Percentiles rank a stretch among this genome's conserved stretches.
These are phyloP conservation scores for Xylariaceae sp. DNA, from an alignment of 2,329 filamentous ascomycete genomes.

Conservation along the genomic window DNA sequence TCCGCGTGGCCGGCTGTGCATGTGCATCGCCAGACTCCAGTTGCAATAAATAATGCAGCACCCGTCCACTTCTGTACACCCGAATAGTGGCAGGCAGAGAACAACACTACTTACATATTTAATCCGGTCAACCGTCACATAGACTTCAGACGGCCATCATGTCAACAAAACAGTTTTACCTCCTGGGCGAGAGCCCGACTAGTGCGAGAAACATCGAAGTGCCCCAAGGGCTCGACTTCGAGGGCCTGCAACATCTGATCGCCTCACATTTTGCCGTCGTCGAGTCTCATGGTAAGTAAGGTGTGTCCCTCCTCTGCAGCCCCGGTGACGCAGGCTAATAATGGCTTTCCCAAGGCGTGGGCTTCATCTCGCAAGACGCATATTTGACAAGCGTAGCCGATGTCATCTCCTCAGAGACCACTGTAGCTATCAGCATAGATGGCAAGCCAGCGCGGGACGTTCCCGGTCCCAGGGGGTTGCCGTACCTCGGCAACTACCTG, in stretches of 20 bases:
- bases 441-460: slow-evolving; percentile 43
- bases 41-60: slow-evolving; percentile 9
- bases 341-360: slow-evolving; percentile 28
- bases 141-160: slow-evolving; percentile 19
- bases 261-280: slow-evolving; percentile 41
- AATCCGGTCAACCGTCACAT: neutral
- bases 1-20: too few species aligned
- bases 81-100: neutral
- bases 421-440: slow-evolving; percentile 42
- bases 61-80: slow-evolving; percentile 2
- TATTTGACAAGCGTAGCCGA: slow-evolving; percentile 32
- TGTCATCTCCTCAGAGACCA: slow-evolving; percentile 29
- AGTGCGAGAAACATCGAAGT: slow-evolving; percentile 35
- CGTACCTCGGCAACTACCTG: slow-evolving; percentile 48
- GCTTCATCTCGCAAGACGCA: slow-evolving; percentile 31
- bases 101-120: neutral
- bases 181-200: slow-evolving; percentile 36
- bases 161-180: slow-evolving; percentile 36
- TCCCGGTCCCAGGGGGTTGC: slow-evolving; percentile 44
- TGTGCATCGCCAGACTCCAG: neutral
- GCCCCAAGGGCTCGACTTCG: slow-evolving; percentile 30
- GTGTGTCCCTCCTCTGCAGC: too few species aligned
- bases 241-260: slow-evolving; percentile 35
- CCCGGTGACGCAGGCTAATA: too few species aligned
- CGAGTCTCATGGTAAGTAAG: slow-evolving; percentile 36